Base-by-base conservation (phyloP, 2,329 filamentous ascomycete genomes). In the Penicillium verrucosum region DNA sequence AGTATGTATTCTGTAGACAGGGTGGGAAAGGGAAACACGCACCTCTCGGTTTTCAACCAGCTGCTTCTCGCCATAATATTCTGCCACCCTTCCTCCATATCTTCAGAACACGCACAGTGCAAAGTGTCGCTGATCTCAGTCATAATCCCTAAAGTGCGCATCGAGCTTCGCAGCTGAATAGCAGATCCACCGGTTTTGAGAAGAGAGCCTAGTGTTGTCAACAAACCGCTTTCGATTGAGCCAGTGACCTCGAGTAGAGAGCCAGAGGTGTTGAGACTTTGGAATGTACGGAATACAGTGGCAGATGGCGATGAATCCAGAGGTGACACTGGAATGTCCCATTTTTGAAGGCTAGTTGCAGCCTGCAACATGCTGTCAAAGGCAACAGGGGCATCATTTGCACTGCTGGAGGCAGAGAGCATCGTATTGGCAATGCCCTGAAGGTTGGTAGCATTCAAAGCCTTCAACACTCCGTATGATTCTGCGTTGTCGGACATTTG, bases 21-120 rank as follows among this genome's bases (percentile, higher is more conserved):
- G 6, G 25, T 10, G 1, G n/a, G 4, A 9, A 40, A 12, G 38
- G 34, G 16, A 10, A 21, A 21, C 10, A 77, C 84, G 76, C 80
- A 91, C 89, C 86, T 84, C 70, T 89, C 90, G 60, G 85, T 88
- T 68, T 87, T 85, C 86, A 97, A 91, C 92, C 92, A 97, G 42
- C 79, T 78, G 18, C 85, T 82, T 30, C 91, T 85, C 12, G 71
- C 72, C 59, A 85, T 82, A 67, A 96, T 89, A 43, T 80, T 81
- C 16, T 78, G 70, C 70, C 92, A 82, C 27, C 85, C 78, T 29
- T 80, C 78, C 30, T 85, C 78, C 37, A 95, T 73, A 44, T 91
- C 83, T 0, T 82, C 71, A 2, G 80, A 75, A 47, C 84, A 83
- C 10, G 79, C 73, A 7, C 86, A 82, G 50, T 84, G 82, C 5